Evolutionary conservation across 495 filamentous ascomycete genomes (phyloP), one percentile per base, ranked within the genome.

Genomic region (Chaetomium tenue): DNA sequence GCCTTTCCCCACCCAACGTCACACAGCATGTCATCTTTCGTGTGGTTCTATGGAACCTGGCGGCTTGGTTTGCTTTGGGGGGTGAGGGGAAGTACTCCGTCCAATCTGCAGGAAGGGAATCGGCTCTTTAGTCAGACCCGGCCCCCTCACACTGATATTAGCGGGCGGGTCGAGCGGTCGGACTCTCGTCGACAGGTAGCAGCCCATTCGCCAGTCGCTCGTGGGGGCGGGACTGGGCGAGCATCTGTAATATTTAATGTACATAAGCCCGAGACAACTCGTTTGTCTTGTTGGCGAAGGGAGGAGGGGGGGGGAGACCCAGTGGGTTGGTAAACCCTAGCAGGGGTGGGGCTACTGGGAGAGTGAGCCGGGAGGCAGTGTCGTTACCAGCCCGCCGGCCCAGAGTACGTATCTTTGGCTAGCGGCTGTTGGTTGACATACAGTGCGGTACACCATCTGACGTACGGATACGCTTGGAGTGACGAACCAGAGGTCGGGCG

Each of bases 1-100:
- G 48, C 59, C 59, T 53, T 39, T 52, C 59, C 47, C 47, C 46
- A 52, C 46, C 22, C 47, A 42, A 16, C 15, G 59, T 61, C 59
- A 48, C 59, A 61, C 59, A 61, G 59, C 59, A 61, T 52, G 26
- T 9, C 44, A 39, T 39, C 28, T 46, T 13, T 9, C 11, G 40
- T 44, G 42, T 33, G 40, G 22, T 23, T 40, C 39, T 2, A 28
- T 33, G 3, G 30, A 33, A 30, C 47, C 56, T 58, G 56, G 16
- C 42, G 48, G 42, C 1, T 37, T 37, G 33, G 33, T 37, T 37
- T 37, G 33, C 33, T 26, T 58, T n/a, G 5, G 22, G 4, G 55
- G 47, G 47, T 20, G 47, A 20, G 47, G 47, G 47, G 8, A 2
- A 5, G 47, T 11, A 44, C 33, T 3, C 18, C 40, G 16, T 18